Evolutionary conservation across 129 eudicot species (phyloP).

Genomic region (Tagetes erecta): DNA sequence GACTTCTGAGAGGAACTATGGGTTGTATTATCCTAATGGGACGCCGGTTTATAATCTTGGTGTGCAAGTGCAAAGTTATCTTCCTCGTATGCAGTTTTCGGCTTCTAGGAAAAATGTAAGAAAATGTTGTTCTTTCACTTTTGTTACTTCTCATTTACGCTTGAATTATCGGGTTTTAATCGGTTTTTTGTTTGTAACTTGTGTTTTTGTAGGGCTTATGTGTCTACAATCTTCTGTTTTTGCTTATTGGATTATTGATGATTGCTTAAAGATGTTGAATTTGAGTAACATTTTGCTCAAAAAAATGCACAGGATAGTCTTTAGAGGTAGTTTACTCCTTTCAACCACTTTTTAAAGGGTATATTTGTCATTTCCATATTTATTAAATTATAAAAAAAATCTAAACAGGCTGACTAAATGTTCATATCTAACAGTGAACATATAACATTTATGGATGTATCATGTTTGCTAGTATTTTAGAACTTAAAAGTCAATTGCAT

Average conservation of each 20-base stretch:
- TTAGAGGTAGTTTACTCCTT: constrained; percentile 27
- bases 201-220: constrained; percentile 44
- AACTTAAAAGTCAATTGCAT: background rate
- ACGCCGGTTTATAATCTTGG: constrained; percentile 86
- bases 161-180: constrained; percentile 2
- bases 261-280: constrained; percentile 30
- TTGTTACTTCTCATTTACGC: background rate
- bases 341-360: constrained; percentile 24
- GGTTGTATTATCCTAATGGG: constrained; percentile 84
- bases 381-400: background rate
- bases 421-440: background rate
- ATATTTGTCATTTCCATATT: constrained; percentile 23
- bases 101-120: constrained; percentile 64
- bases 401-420: background rate
- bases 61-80: constrained; percentile 48
- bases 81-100: constrained; percentile 69
- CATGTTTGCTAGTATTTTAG: constrained; percentile 1
- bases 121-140: background rate
- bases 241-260: constrained; percentile 35
- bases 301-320: constrained; percentile 19
- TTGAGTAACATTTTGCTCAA: constrained; percentile 6
- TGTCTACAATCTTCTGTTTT: constrained; percentile 30
- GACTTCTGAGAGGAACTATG: constrained; percentile 91
- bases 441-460: background rate
- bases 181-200: background rate